Percentiles rank a stretch among this genome's conserved stretches.
These are phyloP conservation scores for Chlamydomonas eustigma DNA, from an alignment of 139 green algal genomes.

Conservation along the genomic window DNA sequence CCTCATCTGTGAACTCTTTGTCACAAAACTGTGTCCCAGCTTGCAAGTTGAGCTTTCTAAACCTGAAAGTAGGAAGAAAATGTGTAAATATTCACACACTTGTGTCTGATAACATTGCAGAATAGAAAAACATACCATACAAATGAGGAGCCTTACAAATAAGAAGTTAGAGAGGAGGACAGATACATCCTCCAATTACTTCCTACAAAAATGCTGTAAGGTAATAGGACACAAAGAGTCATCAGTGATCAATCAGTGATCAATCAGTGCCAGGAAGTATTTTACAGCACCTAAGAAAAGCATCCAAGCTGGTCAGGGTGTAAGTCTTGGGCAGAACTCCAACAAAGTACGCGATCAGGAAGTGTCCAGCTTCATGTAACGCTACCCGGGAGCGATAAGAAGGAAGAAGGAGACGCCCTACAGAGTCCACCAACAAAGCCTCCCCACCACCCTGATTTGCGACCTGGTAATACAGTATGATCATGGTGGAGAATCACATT, in stretches of 20 bases:
- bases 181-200: neutral
- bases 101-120: neutral
- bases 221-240: neutral
- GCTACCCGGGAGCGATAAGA: neutral
- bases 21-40: constrained; percentile 94
- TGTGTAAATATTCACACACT: neutral
- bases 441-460: constrained; percentile 1
- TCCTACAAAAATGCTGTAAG: neutral
- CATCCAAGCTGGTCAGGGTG: constrained; percentile 80
- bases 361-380: constrained; percentile 89
- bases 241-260: neutral
- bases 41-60: constrained; percentile 87
- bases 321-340: constrained; percentile 87
- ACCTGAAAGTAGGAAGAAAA: constrained; percentile 35
- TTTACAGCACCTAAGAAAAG: constrained; percentile 62
- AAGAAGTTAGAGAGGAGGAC: neutral
- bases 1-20: constrained; percentile 78
- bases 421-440: neutral
- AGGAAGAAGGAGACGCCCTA: neutral
- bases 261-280: neutral
- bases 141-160: neutral
- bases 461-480: too few species aligned
- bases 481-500: too few species aligned
- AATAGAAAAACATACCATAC: neutral
- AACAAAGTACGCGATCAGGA: constrained; percentile 90